Percentiles rank a stretch among this genome's conserved stretches.
Evolutionary conservation across 73 alveolate species (phyloP).

Genomic region (Blepharisma japonicum): DNA sequence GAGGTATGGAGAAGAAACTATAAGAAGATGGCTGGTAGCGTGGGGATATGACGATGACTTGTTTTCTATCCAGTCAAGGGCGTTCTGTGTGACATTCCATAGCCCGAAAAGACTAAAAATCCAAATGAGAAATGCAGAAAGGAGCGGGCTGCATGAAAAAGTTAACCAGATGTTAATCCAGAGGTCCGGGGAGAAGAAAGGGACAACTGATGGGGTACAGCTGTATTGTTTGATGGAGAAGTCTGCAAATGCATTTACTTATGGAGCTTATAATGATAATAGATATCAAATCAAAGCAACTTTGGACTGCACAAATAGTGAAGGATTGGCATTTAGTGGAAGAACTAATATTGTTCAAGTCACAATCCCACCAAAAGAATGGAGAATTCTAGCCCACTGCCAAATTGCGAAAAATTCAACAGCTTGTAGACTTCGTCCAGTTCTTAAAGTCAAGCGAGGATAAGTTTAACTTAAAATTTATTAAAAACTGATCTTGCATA

Average conservation of each 20-base stretch:
- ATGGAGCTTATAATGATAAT: constrained; percentile 21
- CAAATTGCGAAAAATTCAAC: not conserved
- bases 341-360: not conserved
- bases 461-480: no score
- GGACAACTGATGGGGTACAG: not conserved
- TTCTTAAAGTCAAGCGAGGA: not conserved
- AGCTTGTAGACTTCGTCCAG: not conserved
- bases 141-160: constrained; percentile 85
- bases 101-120: constrained; percentile 77
- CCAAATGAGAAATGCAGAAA: constrained; percentile 91
- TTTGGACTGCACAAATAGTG: constrained; percentile 10
- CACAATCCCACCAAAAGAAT: not conserved
- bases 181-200: not conserved
- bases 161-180: constrained; percentile 51
- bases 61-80: constrained; percentile 79
- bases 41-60: constrained; percentile 94
- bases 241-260: not conserved
- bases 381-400: not conserved
- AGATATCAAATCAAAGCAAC: not conserved
- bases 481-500: no score
- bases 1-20: constrained; percentile 62
- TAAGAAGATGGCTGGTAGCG: constrained; percentile 80
- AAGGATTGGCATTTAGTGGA: not conserved
- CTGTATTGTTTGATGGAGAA: not conserved
- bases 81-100: constrained; percentile 90